Conservation (phyloP, 139 green algal genomes). For the Desmodesmus armatus region DNA sequence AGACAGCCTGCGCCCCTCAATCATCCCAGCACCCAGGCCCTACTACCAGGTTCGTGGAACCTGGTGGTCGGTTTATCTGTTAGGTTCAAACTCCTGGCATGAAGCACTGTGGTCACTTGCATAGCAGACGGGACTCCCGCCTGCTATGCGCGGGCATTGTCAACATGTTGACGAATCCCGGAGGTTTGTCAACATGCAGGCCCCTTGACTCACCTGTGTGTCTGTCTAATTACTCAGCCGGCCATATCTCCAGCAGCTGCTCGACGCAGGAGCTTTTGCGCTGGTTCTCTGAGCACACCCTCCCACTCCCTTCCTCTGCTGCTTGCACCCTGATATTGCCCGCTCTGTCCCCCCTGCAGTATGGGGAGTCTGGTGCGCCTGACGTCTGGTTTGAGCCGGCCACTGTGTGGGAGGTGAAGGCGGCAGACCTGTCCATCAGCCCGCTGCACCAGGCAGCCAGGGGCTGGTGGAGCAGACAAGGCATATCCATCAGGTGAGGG, state of each 20-base stretch:
- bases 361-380: conserved; percentile 74
- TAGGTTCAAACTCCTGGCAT: no score
- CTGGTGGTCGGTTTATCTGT: neutral
- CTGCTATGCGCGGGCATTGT: neutral
- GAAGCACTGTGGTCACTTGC: no score
- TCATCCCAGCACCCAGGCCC: conserved; percentile 70
- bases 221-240: no score
- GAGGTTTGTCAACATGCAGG: no score
- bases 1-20: conserved; percentile 68
- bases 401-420: conserved; percentile 98
- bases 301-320: neutral
- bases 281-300: no score
- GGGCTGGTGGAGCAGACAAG: conserved; percentile 86
- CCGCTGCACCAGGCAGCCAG: conserved; percentile 91
- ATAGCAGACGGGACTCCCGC: no score
- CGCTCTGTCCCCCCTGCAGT: conserved; percentile 44
- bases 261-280: no score
- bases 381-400: conserved; percentile 96
- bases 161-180: no score
- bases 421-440: conserved; percentile 95
- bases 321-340: neutral
- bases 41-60: conserved; percentile 79
- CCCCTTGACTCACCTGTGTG: no score
- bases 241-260: no score
- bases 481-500: conserved; percentile 87